These are phyloP conservation scores for Hymenoscyphus infarciens DNA, from an alignment of 2,329 filamentous ascomycete genomes.

Conservation along the genomic window DNA sequence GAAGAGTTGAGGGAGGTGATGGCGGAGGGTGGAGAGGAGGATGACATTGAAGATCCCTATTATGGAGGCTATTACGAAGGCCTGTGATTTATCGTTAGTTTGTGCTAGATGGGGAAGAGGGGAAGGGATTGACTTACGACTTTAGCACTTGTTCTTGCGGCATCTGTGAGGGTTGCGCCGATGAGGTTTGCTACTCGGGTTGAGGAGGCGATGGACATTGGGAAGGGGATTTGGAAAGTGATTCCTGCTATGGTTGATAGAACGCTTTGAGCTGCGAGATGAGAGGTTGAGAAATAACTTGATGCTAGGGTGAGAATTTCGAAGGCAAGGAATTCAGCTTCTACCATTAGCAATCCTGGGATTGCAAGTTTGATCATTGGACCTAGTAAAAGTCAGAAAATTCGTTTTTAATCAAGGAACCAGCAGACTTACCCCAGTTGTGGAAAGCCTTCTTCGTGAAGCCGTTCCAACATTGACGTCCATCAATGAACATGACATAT, in stretches of 20 bases:
- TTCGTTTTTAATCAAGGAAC: neutral
- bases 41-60: constrained; percentile 79
- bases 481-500: constrained; percentile 70
- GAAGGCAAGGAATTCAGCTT: constrained; percentile 90
- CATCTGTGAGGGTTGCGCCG: constrained; percentile 75
- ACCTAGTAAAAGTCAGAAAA: constrained; percentile 34
- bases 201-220: constrained; percentile 80
- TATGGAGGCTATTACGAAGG: constrained; percentile 60
- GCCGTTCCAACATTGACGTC: constrained; percentile 76
- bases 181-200: constrained; percentile 91
- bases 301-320: constrained; percentile 84
- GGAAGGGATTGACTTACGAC: constrained; percentile 44
- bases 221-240: constrained; percentile 89
- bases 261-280: constrained; percentile 84
- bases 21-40: constrained; percentile 64
- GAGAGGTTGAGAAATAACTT: constrained; percentile 72
- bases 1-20: constrained; percentile 73
- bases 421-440: constrained; percentile 58
- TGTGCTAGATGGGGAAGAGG: constrained; percentile 1
- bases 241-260: constrained; percentile 74
- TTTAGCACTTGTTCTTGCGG: constrained; percentile 75
- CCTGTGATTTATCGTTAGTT: constrained; percentile 33
- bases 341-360: constrained; percentile 88
- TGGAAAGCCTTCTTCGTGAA: constrained; percentile 65
- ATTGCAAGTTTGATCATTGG: constrained; percentile 85